phyloP scores from a whole-genome alignment of 257 asterid genomes.

The Phtheirospermum japonicum region DNA sequence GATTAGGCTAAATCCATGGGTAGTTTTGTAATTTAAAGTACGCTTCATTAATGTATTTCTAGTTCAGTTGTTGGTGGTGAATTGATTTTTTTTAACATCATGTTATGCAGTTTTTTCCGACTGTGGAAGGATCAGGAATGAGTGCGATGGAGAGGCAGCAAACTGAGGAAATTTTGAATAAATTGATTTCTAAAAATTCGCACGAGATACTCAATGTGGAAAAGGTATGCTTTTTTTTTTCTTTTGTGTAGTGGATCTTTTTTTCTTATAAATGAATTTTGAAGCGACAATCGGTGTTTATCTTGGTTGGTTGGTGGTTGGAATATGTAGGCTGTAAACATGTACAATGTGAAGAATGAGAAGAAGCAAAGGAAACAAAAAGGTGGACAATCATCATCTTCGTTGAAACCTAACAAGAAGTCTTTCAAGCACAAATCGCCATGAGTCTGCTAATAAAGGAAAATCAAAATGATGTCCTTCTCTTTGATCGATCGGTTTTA shows the following conservation, averaged over 20 bases:
- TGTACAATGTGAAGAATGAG: constrained; percentile 82
- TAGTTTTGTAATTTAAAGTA: no score
- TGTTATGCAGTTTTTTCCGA: constrained; percentile 69
- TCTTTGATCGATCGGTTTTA: no score
- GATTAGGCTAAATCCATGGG: not conserved
- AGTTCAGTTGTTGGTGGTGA: not conserved
- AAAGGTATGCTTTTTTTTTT: no score
- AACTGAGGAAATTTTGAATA: no score
- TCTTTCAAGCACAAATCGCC: constrained; percentile 59
- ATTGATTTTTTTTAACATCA: not conserved
- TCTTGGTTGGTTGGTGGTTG: no score
- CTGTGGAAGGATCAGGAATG: constrained; percentile 94
- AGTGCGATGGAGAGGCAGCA: constrained; percentile 79
- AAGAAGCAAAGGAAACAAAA: constrained; percentile 56
- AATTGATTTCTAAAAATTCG: no score
- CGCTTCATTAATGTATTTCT: no score
- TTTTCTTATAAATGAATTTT: no score
- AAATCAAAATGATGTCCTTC: no score
- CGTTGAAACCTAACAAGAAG: constrained; percentile 60
- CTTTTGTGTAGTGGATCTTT: no score
- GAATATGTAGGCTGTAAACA: constrained; percentile 98
- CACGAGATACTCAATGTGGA: no score
- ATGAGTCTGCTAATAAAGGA: constrained; percentile 45
- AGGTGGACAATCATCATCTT: constrained; percentile 40
- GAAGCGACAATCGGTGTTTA: no score